These are phyloP conservation scores for Coemansia sp. DNA, from an alignment of 192 early-diverging fungal genomes.

Conservation along the genomic window DNA sequence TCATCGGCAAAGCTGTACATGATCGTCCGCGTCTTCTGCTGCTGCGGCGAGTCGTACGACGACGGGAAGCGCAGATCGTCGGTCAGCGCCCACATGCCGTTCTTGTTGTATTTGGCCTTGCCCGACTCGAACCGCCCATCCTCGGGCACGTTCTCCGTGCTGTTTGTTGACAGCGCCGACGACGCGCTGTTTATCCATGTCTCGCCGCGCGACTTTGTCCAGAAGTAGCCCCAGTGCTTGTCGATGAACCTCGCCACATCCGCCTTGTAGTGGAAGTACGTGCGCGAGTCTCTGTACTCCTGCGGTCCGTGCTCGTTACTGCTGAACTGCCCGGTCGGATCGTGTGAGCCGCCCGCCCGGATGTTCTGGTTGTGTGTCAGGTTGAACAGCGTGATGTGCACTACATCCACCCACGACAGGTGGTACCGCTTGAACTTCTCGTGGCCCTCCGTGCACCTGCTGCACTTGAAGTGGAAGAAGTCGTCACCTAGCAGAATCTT, in stretches of 20 bases:
- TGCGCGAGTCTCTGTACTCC: conserved; percentile 51
- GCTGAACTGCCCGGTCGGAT: conserved; percentile 41
- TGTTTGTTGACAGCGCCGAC: conserved; percentile 59
- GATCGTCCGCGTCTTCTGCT: conserved; percentile 53
- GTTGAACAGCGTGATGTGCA: conserved; percentile 67
- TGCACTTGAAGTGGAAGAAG: conserved; percentile 66
- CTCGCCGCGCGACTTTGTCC: conserved; percentile 60
- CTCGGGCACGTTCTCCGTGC: conserved; percentile 55
- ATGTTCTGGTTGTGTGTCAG: conserved; percentile 54
- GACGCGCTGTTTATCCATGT: conserved; percentile 68
- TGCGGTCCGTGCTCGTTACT: conserved; percentile 55
- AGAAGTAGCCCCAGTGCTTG: conserved; percentile 66
- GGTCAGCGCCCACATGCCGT: conserved; percentile 58
- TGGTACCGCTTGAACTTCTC: conserved; percentile 61
- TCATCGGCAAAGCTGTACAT: conserved; percentile 56
- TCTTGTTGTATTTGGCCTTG: conserved; percentile 58
- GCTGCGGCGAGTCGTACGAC: conserved; percentile 55
- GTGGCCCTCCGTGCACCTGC: conserved; percentile 55
- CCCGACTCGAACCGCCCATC: conserved; percentile 59
- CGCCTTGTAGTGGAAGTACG: conserved; percentile 60
- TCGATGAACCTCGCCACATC: conserved; percentile 69
- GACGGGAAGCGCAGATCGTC: conserved; percentile 53
- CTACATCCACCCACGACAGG: conserved; percentile 66
- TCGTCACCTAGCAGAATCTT: conserved; percentile 67
- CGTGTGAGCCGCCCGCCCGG: conserved; percentile 33